These are phyloP conservation scores for Barnettozyma salicaria DNA, from an alignment of 805 yeast species.

Conservation along the genomic window DNA sequence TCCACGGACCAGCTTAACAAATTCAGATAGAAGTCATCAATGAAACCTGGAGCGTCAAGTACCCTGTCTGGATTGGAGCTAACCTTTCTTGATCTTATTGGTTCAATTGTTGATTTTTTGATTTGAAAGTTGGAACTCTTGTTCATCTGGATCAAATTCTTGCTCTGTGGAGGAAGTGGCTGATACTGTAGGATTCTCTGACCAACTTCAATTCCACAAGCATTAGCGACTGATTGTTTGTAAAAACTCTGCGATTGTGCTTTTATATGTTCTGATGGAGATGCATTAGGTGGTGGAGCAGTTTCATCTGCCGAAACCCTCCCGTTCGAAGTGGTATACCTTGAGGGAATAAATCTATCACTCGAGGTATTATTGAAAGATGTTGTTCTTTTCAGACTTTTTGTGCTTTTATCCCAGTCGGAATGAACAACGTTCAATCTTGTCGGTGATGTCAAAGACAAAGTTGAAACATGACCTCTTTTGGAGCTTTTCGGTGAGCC, in stretches of 20 bases:
- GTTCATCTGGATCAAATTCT: constrained; percentile 22
- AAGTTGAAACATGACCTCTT: constrained; percentile 29
- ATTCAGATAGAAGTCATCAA: constrained; percentile 88
- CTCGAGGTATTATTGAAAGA: constrained; percentile 24
- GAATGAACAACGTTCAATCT: constrained; percentile 39
- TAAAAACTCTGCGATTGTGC: constrained; percentile 44
- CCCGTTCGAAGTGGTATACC: constrained; percentile 45
- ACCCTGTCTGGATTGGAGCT: constrained; percentile 90
- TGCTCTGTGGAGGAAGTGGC: constrained; percentile 68
- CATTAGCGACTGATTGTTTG: constrained; percentile 83
- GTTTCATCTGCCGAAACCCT: constrained; percentile 35
- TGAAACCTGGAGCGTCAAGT: constrained; percentile 90
- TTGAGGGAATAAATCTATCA: constrained; percentile 58
- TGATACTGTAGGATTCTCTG: constrained; percentile 81
- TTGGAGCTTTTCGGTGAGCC: constrained; percentile 17
- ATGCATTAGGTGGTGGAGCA: constrained; percentile 40
- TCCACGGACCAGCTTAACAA: constrained; percentile 81
- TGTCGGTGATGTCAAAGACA: constrained; percentile 40
- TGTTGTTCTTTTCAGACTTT: constrained; percentile 19
- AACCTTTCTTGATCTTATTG: constrained; percentile 67
- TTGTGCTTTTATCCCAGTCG: constrained; percentile 29
- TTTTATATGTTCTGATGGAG: constrained; percentile 38
- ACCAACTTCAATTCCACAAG: constrained; percentile 83
- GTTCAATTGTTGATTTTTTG: constrained; percentile 41
- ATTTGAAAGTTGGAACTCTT: constrained; percentile 20